phyloP scores from a whole-genome alignment of 2,329 filamentous ascomycete species.

The Phialophora verrucosa region DNA sequence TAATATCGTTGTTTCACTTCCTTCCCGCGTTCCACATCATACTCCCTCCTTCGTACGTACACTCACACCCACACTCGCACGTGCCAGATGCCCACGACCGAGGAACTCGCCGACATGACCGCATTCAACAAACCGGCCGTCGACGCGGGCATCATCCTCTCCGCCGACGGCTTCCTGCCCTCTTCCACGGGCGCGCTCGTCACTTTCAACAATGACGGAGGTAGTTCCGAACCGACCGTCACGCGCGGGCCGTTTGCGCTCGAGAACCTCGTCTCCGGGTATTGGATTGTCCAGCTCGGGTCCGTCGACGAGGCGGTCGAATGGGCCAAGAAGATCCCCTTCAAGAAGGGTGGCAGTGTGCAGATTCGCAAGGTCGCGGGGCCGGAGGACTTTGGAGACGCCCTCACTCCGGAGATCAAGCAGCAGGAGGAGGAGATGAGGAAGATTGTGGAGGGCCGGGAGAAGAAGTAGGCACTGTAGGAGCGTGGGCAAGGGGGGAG shows the following conservation, averaged over 20 bases:
- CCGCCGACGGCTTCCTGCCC: not conserved
- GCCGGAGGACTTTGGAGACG: not conserved
- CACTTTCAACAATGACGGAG: not conserved
- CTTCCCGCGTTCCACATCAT: not conserved
- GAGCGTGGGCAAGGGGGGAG: no score
- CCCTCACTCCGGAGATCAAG: not conserved
- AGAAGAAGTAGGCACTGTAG: not conserved
- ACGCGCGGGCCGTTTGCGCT: not conserved
- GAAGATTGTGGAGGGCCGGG: not conserved
- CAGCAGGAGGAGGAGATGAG: not conserved
- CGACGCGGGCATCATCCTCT: not conserved
- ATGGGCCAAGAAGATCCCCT: not conserved
- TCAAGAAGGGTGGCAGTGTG: conserved; percentile 1
- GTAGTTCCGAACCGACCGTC: not conserved
- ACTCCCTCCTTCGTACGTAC: not conserved
- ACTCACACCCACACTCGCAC: not conserved
- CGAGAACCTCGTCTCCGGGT: not conserved
- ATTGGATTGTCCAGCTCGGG: not conserved
- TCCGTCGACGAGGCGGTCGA: not conserved
- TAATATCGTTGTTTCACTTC: not conserved
- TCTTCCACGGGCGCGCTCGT: not conserved
- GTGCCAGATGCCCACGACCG: not conserved
- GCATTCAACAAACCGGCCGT: not conserved
- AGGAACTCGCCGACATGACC: not conserved
- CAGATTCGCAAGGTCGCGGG: not conserved